Percentiles rank a stretch among this genome's conserved stretches.
phyloP scores from a whole-genome alignment of 2,329 filamentous ascomycete genomes.

The Thielaviopsis populi region DNA sequence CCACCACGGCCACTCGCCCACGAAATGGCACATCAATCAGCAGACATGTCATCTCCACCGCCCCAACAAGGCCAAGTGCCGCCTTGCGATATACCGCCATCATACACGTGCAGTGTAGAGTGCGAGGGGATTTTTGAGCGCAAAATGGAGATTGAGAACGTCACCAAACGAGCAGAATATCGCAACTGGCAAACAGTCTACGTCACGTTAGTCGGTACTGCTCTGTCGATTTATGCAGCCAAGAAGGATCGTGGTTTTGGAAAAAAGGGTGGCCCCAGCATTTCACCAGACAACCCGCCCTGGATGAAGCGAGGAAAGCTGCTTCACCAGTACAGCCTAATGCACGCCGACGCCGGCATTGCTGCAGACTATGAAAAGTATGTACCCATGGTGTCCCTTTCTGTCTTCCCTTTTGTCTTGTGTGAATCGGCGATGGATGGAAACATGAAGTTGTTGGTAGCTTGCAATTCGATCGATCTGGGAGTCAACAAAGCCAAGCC shows the following conservation, averaged over 20 bases:
- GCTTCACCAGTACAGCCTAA: slow-evolving; percentile 53
- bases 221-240: slow-evolving; percentile 48
- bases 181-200: slow-evolving; percentile 50
- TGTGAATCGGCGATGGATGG: background rate
- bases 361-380: slow-evolving; percentile 58
- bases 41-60: slow-evolving; percentile 16
- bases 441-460: background rate
- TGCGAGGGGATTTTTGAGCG: slow-evolving; percentile 43
- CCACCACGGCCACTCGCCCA: slow-evolving; percentile 12
- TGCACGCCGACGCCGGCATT: slow-evolving; percentile 61
- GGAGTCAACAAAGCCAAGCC: background rate
- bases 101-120: slow-evolving; percentile 41
- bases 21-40: background rate
- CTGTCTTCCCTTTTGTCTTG: too few species aligned
- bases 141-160: slow-evolving; percentile 52
- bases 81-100: slow-evolving; percentile 35
- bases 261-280: slow-evolving; percentile 33
- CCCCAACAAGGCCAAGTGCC: slow-evolving; percentile 19
- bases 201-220: slow-evolving; percentile 51
- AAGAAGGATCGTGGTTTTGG: slow-evolving; percentile 43
- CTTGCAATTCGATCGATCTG: background rate
- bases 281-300: slow-evolving; percentile 35
- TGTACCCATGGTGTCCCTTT: slow-evolving; percentile 21
- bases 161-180: slow-evolving; percentile 45
- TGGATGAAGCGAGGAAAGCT: slow-evolving; percentile 41